These are phyloP conservation scores for Colletotrichum sp. DNA, from an alignment of 2,329 filamentous ascomycete species.

Conservation along the genomic window DNA sequence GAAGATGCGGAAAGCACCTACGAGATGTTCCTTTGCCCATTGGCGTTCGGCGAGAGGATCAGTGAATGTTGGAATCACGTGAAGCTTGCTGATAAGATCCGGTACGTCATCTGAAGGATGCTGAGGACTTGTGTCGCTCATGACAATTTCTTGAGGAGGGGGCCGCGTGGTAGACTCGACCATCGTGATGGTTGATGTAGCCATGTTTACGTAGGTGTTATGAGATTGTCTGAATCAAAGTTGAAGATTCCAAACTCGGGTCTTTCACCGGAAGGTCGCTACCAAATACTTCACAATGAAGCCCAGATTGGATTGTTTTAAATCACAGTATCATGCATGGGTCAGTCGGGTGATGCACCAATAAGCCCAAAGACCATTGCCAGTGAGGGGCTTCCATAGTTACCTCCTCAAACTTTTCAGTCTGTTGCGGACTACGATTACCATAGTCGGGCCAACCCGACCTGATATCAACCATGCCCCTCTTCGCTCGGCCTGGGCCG, in stretches of 20 bases:
- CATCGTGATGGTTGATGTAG: not conserved
- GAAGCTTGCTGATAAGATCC: not conserved
- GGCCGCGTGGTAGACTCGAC: not conserved
- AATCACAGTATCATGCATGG: not conserved
- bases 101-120: not conserved
- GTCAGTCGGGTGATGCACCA: not conserved
- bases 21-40: not conserved
- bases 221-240: not conserved
- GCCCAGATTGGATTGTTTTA: not conserved
- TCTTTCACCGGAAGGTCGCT: rapidly evolving
- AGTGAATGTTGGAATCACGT: not conserved
- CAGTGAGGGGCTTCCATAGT: rapidly evolving
- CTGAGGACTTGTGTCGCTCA: not conserved
- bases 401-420: not conserved
- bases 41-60: not conserved
- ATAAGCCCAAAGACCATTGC: not conserved
- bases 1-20: not conserved
- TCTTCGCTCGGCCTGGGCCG: not conserved
- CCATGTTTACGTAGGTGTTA: not conserved
- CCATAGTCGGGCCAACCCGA: not conserved
- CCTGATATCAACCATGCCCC: not conserved
- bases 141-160: not conserved
- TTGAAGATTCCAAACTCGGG: not conserved
- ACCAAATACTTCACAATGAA: not conserved
- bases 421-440: not conserved